Conservation (phyloP, 1,284 basidiomycete genomes). For the Rhodotorula mucilaginosa region DNA sequence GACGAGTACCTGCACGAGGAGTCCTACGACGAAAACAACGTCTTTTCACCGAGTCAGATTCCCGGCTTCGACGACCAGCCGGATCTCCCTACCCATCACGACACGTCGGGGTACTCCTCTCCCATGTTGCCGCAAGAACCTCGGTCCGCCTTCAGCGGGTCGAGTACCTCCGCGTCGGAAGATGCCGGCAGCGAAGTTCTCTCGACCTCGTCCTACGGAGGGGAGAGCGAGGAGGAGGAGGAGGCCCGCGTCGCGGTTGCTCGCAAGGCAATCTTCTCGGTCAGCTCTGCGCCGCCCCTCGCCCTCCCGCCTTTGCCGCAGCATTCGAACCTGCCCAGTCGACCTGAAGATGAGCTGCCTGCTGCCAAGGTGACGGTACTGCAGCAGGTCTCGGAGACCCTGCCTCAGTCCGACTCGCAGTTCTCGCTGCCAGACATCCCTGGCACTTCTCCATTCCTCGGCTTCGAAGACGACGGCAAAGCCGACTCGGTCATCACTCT, state of each 20-base stretch:
- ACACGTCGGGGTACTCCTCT: slow-evolving; percentile 8
- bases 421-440: slow-evolving; percentile 39
- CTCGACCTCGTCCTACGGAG: slow-evolving; percentile 28
- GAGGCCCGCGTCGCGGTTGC: slow-evolving; percentile 5
- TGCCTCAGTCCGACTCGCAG: slow-evolving; percentile 22
- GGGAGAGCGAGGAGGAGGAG: slow-evolving; percentile 21
- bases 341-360: background rate
- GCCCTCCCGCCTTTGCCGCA: slow-evolving; percentile 6
- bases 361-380: background rate
- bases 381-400: background rate
- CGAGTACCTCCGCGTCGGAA: slow-evolving; percentile 10
- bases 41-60: slow-evolving; percentile 25
- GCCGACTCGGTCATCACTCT: slow-evolving; percentile 26
- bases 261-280: slow-evolving; percentile 10
- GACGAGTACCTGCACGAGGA: slow-evolving; percentile 29
- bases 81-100: slow-evolving; percentile 2
- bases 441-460: slow-evolving; percentile 37
- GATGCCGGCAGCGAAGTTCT: slow-evolving; percentile 18
- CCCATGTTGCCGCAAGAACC: background rate
- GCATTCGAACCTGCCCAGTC: slow-evolving; percentile 3
- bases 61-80: slow-evolving; percentile 8
- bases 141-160: slow-evolving; percentile 24
- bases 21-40: slow-evolving; percentile 9
- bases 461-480: slow-evolving; percentile 32
- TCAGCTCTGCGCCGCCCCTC: slow-evolving; percentile 2